Evolutionary conservation across 257 asterid species (phyloP).

Genomic region (Solanum paucissectum): DNA sequence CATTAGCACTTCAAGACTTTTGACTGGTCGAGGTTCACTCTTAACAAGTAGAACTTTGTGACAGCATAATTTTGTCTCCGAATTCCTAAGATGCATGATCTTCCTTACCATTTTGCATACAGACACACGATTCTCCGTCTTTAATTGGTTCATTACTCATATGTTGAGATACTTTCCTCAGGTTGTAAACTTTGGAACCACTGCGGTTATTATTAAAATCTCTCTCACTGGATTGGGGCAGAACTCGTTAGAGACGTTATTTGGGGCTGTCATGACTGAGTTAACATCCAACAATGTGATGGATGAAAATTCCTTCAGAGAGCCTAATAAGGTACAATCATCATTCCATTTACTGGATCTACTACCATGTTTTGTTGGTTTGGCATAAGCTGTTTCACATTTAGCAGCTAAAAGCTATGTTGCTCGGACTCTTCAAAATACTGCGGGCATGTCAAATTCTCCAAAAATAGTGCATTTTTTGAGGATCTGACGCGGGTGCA

Average conservation of each 20-base stretch:
- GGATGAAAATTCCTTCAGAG: conserved; percentile 76
- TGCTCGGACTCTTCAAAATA: not conserved
- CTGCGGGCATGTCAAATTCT: not conserved
- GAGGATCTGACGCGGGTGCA: not conserved
- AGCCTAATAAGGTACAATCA: conserved; percentile 48
- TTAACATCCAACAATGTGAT: conserved; percentile 44
- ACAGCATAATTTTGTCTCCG: not conserved
- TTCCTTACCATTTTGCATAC: not conserved
- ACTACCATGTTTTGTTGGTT: not conserved
- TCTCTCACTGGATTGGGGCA: conserved; percentile 34
- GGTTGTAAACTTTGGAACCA: conserved; percentile 63
- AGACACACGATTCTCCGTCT: not conserved
- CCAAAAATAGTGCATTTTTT: not conserved
- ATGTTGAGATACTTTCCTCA: conserved; percentile 10
- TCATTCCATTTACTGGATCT: not conserved
- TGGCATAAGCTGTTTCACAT: not conserved
- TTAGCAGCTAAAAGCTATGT: not conserved
- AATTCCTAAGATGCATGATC: not conserved
- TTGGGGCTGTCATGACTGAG: conserved; percentile 41
- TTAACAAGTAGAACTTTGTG: not conserved
- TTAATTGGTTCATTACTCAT: not conserved
- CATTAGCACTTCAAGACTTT: not conserved
- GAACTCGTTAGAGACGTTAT: conserved; percentile 21
- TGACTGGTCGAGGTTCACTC: not conserved
- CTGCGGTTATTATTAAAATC: conserved; percentile 27